Base-by-base conservation (phyloP, 306 rosid species). In the Calophaca sinica region DNA sequence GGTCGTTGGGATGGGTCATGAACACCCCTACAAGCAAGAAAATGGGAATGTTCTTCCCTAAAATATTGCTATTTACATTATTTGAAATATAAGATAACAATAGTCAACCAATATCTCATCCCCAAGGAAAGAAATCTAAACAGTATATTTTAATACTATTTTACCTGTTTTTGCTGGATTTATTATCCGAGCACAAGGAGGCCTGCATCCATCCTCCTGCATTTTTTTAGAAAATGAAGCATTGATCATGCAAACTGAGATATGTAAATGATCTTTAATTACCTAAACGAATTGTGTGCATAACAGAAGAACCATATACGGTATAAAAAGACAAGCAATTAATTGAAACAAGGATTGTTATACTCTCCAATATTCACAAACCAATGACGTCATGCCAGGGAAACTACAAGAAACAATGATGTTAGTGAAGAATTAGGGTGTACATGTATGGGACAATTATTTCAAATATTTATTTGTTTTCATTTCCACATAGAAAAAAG, bases 151-250 rank as follows among this genome's bases (percentile, higher is more conserved):
- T 5, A 49, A 65, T 45, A 9, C 2, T 20, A 28, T 64, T 61
- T 45, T 74, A 94, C 94, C 92, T 82, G 79, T 74, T 75, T 81
- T 78, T 61, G 35, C 60, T 10, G 85, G 91, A 75, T 84, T 83
- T 39, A 86, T 28, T 68, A 94, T 59, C 58, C 72, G 82, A 69
- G 84, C 93, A 88, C 91, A 87, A 50, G 78, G 73, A 35, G 10
- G 54, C 51, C 53, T 68, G 44, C 71, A 54, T 79, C 71, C 82
- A 48, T 39, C 80, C 54, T 60, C 89, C 96, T 87, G 84, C 73
- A 79, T 80, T 62, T 78, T 81, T 73, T n/a, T 81, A 80, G 49
- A 15, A 73, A 62, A 71, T 70, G 7, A 57, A 52, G 62, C 12
- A 53, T 62, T 67, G 48, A 62, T 63, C 55, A 70, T 61, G 29